A percentile compares a stretch with the other conserved stretches of the same genome.
phyloP scores from a whole-genome alignment of 1,139 yeast genomes.

The Geotrichum aggregatum region DNA sequence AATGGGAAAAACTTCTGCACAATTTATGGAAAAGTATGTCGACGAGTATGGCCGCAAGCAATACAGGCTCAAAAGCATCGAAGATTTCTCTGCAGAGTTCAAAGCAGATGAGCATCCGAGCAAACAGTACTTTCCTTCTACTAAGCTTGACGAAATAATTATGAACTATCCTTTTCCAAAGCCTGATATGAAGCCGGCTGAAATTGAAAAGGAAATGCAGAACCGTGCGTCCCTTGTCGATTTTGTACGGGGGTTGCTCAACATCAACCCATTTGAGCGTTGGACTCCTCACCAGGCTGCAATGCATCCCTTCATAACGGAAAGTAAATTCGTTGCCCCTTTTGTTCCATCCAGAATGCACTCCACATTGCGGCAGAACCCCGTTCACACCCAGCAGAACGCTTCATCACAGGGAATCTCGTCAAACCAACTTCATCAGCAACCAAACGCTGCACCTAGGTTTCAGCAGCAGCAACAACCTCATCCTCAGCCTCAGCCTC shows the following conservation, averaged over 20 bases:
- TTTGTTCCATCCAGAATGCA: slow-evolving; percentile 35
- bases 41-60: slow-evolving; percentile 40
- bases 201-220: slow-evolving; percentile 54
- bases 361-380: slow-evolving; percentile 37
- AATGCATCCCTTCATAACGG: slow-evolving; percentile 80
- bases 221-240: slow-evolving; percentile 72
- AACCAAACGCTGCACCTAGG: not conserved
- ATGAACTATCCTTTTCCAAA: slow-evolving; percentile 71
- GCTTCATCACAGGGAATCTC: slow-evolving; percentile 1
- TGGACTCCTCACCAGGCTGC: slow-evolving; percentile 96
- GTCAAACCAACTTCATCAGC: slow-evolving; percentile 13
- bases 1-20: slow-evolving; percentile 78
- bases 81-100: slow-evolving; percentile 56
- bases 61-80: slow-evolving; percentile 52
- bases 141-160: slow-evolving; percentile 65
- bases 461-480: slow-evolving; percentile 11
- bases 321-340: slow-evolving; percentile 36
- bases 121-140: slow-evolving; percentile 77
- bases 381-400: slow-evolving; percentile 14
- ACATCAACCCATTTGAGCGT: slow-evolving; percentile 85
- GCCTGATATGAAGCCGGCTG: slow-evolving; percentile 60
- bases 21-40: slow-evolving; percentile 54
- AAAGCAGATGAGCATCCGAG: slow-evolving; percentile 70
- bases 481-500: slow-evolving; percentile 17
- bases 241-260: slow-evolving; percentile 71